phyloP scores from a whole-genome alignment of 2,329 filamentous ascomycete genomes.

The Colletotrichum paranaense region DNA sequence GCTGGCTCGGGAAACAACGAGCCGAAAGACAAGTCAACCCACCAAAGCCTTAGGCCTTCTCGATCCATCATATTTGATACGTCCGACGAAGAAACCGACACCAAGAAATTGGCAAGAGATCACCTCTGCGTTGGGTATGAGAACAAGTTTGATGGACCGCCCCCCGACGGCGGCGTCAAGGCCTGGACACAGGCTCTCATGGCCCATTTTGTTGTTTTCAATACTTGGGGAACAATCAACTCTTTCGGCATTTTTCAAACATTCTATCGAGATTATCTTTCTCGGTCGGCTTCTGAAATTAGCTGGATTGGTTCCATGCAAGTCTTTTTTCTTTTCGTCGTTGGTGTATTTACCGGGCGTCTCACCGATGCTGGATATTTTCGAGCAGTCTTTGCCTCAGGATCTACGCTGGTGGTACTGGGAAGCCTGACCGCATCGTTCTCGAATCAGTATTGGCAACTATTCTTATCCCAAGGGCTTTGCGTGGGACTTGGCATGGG shows the following conservation, averaged over 20 bases:
- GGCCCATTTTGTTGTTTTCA: slow-evolving; percentile 15
- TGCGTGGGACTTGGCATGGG: slow-evolving; percentile 63
- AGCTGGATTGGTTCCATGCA: slow-evolving; percentile 59
- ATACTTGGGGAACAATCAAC: slow-evolving; percentile 51
- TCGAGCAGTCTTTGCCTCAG: slow-evolving; percentile 45
- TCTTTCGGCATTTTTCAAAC: slow-evolving; percentile 58
- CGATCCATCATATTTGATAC: no score
- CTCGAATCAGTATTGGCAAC: slow-evolving; percentile 57
- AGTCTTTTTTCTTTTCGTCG: slow-evolving; percentile 52
- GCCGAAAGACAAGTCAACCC: no score
- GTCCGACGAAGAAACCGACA: no score
- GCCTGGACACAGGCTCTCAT: slow-evolving; percentile 40
- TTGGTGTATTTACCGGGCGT: slow-evolving; percentile 54
- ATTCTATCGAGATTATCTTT: slow-evolving; percentile 52
- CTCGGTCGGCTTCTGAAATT: slow-evolving; percentile 48
- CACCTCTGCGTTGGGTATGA: no score
- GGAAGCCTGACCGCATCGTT: slow-evolving; percentile 51
- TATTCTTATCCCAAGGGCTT: slow-evolving; percentile 60
- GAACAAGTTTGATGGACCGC: background rate
- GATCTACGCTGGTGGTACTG: background rate
- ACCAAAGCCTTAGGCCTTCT: no score
- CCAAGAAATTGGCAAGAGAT: no score
- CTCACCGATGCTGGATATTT: slow-evolving; percentile 57
- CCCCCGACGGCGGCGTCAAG: slow-evolving; percentile 38
- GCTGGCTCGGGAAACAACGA: no score